Conservation (phyloP, 169 alveolate genomes). For the Babesia bovis region DNA sequence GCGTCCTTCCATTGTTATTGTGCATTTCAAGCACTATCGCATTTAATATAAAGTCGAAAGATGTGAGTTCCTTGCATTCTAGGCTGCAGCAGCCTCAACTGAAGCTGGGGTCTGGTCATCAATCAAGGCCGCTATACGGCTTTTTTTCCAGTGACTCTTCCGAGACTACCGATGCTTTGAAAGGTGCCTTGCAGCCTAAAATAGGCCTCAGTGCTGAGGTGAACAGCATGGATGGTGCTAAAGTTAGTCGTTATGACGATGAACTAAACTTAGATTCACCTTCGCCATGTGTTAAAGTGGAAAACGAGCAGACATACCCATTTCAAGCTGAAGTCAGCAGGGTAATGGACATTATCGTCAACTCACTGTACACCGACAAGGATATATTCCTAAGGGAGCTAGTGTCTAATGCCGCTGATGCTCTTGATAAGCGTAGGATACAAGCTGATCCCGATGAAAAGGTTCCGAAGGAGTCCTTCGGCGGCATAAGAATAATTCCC, state of each 20-base stretch:
- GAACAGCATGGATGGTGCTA: slow-evolving; percentile 38
- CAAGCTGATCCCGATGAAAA: slow-evolving; percentile 67
- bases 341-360: slow-evolving; percentile 98
- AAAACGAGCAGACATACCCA: slow-evolving; percentile 81
- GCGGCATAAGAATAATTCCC: slow-evolving; percentile 89
- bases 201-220: slow-evolving; percentile 52
- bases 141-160: background rate
- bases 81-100: slow-evolving; percentile 1
- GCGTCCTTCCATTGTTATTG: background rate
- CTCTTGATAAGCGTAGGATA: slow-evolving; percentile 91
- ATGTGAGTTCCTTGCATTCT: slow-evolving; percentile 16
- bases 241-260: slow-evolving; percentile 31
- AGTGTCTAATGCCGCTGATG: slow-evolving; percentile 98
- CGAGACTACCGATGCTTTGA: slow-evolving; percentile 8
- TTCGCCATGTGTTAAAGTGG: slow-evolving; percentile 22
- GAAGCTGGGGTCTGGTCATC: slow-evolving; percentile 6
- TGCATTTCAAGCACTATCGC: background rate
- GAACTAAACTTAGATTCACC: slow-evolving; percentile 13
- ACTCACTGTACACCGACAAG: slow-evolving; percentile 97
- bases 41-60: slow-evolving; percentile 21
- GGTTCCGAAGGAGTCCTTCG: slow-evolving; percentile 63
- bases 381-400: slow-evolving; percentile 97
- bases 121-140: background rate
- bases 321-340: slow-evolving; percentile 98
- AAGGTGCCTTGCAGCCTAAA: slow-evolving; percentile 54